phyloP scores from a whole-genome alignment of 257 asterid genomes.

The Hygrophila difformis region DNA sequence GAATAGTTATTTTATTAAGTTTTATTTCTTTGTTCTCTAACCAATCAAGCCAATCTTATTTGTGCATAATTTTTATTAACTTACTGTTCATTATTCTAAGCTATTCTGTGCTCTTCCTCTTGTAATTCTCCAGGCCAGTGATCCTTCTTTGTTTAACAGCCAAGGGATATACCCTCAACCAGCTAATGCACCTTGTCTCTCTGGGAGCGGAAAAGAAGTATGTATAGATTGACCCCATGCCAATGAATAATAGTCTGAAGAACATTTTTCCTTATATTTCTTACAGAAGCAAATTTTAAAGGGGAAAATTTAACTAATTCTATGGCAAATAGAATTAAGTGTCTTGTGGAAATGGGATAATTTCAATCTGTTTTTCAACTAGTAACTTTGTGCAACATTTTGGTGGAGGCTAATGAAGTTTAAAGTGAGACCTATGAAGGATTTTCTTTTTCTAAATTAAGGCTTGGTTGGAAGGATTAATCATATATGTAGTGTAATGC shows the following conservation, averaged over 20 bases:
- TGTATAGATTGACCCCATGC: conserved; percentile 12
- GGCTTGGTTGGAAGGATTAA: no score
- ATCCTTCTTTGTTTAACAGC: conserved; percentile 67
- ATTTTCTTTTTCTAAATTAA: no score
- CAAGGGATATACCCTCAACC: conserved; percentile 91
- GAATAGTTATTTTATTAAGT: no score
- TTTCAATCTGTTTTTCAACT: no score
- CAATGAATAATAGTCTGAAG: no score
- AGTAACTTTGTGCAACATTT: no score
- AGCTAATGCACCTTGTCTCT: conserved; percentile 47
- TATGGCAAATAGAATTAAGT: background rate
- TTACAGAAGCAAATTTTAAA: conserved; percentile 1
- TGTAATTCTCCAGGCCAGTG: conserved; percentile 44
- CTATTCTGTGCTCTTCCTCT: conserved; percentile 11
- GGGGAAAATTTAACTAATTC: background rate
- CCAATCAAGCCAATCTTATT: conserved; percentile 7
- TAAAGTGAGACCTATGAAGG: no score
- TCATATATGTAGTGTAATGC: no score
- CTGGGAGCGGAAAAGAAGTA: conserved; percentile 82
- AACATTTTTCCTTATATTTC: background rate
- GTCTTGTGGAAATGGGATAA: no score
- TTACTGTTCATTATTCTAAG: conserved; percentile 9
- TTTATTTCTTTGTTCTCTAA: background rate
- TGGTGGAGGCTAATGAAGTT: no score
- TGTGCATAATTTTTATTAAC: background rate